These are phyloP conservation scores for Penicillium waksmanii DNA, from an alignment of 495 filamentous ascomycete species.

Conservation along the genomic window DNA sequence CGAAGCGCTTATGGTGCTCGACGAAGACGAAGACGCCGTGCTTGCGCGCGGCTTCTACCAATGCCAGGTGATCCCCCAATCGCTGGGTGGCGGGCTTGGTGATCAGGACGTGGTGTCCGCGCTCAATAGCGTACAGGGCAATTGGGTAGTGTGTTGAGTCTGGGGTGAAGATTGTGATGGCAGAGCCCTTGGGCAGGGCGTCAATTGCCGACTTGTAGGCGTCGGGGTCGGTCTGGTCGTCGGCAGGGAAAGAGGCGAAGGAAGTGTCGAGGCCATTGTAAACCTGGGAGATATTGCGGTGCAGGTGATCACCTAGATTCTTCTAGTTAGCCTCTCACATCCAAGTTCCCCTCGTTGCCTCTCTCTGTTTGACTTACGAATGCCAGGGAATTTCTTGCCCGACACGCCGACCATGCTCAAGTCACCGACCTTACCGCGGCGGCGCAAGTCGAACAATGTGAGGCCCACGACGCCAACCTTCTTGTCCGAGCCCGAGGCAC, in stretches of 20 bases:
- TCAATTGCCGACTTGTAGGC: conserved; percentile 92
- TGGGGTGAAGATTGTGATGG: conserved; percentile 96
- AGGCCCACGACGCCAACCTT: conserved; percentile 92
- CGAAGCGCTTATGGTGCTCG: conserved; percentile 96
- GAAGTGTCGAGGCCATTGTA: conserved; percentile 87
- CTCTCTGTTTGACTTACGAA: conserved; percentile 59
- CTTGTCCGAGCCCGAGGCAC: conserved; percentile 81
- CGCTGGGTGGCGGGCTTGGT: conserved; percentile 94
- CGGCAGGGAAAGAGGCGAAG: conserved; percentile 79
- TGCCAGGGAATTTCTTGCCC: conserved; percentile 86
- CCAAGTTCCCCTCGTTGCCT: too few relatives aligned
- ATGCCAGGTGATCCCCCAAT: conserved; percentile 74
- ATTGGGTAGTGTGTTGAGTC: conserved; percentile 96
- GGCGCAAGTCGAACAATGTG: conserved; percentile 85
- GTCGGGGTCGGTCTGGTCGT: conserved; percentile 71
- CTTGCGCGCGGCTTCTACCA: conserved; percentile 72
- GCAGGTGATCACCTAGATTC: conserved; percentile 71
- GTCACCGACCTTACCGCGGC: conserved; percentile 83
- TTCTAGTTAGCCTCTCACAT: background rate
- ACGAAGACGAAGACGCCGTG: conserved; percentile 88
- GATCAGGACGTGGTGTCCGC: conserved; percentile 85
- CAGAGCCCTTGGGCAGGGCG: conserved; percentile 76
- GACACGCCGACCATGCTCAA: conserved; percentile 90
- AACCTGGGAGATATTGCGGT: conserved; percentile 82
- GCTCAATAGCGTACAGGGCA: conserved; percentile 87